Percentiles rank a stretch among this genome's conserved stretches.
Evolutionary conservation across 441 rosid species (phyloP).

Genomic region (Sinapis alba): DNA sequence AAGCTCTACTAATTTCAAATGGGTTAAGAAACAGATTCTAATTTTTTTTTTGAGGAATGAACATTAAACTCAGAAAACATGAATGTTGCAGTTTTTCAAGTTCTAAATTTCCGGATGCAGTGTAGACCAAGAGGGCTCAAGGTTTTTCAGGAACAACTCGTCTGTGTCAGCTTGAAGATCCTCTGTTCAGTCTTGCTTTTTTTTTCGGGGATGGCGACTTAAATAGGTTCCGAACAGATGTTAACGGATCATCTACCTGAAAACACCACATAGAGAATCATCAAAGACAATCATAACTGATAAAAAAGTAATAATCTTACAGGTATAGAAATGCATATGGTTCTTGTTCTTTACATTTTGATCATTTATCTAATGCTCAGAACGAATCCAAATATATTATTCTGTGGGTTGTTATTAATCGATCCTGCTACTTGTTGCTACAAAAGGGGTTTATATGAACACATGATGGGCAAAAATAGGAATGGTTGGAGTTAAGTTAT

Average conservation of each 20-base stretch:
- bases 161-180: slow-evolving; percentile 32
- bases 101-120: not conserved
- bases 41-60: not conserved
- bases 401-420: not conserved
- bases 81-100: slow-evolving; percentile 11
- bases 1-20: not conserved
- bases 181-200: slow-evolving; percentile 44
- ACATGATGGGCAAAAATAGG: not conserved
- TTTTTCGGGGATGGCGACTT: slow-evolving; percentile 59
- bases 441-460: slow-evolving; percentile 1
- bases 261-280: slow-evolving; percentile 9
- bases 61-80: not conserved
- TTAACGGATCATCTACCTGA: slow-evolving; percentile 86
- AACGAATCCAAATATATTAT: not conserved
- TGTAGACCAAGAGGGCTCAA: not conserved
- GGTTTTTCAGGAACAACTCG: slow-evolving; percentile 10
- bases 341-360: slow-evolving; percentile 4
- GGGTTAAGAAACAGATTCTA: not conserved
- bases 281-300: not conserved
- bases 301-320: not conserved
- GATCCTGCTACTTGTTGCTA: not conserved
- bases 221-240: slow-evolving; percentile 79
- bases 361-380: not conserved
- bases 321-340: not conserved
- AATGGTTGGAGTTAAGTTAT: not conserved